phyloP scores from a whole-genome alignment of 345 rosid genomes.

The Alliaria petiolata region DNA sequence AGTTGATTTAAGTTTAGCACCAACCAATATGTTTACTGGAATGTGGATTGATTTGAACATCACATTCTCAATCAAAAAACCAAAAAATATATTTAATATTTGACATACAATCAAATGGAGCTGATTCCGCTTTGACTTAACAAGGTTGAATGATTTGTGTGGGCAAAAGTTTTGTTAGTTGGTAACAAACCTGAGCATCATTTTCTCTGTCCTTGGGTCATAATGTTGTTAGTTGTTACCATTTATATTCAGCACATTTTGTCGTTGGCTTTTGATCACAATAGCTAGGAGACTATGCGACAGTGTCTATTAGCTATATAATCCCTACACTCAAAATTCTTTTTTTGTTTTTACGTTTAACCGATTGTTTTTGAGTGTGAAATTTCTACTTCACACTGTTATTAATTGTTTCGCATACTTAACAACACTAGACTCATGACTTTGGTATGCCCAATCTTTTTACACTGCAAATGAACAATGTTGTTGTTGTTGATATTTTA shows the following conservation, averaged over 20 bases:
- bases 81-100: not conserved
- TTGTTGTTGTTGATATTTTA: not conserved
- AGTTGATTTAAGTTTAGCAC: not conserved
- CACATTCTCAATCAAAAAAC: not conserved
- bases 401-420: not conserved
- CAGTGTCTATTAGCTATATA: no score
- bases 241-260: not conserved
- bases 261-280: not conserved
- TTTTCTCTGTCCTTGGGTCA: slow-evolving; percentile 2
- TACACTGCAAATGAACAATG: slow-evolving; percentile 24
- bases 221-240: slow-evolving; percentile 10
- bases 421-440: slow-evolving; percentile 12
- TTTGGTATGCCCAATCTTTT: slow-evolving; percentile 15
- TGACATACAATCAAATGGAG: slow-evolving; percentile 10
- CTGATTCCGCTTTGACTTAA: slow-evolving; percentile 17
- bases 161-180: not conserved
- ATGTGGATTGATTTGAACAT: not conserved
- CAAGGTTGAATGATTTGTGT: not conserved
- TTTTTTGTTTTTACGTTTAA: not conserved
- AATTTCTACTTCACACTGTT: no score
- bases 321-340: no score
- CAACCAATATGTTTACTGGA: not conserved
- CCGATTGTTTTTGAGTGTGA: not conserved
- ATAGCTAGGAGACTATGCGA: not conserved
- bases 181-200: slow-evolving; percentile 7